Evolutionary conservation across 331 rosid genomes (phyloP).

Genomic region (Spiraea crenata): DNA sequence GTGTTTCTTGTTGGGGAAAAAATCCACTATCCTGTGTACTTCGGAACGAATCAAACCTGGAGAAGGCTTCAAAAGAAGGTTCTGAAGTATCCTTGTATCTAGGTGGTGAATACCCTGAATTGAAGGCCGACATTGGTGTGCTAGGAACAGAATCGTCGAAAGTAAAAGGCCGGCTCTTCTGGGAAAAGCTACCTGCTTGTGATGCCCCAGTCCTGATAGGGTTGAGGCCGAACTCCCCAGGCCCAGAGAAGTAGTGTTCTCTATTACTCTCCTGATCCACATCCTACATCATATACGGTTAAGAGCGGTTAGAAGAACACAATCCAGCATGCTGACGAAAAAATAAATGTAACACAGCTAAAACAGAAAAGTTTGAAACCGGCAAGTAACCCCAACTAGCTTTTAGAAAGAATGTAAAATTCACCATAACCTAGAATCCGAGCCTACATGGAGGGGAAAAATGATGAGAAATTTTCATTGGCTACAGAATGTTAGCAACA

Average conservation of each 20-base stretch:
- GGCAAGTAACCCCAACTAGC: neutral
- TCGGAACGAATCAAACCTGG: slow-evolving; percentile 82
- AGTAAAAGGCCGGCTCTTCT: slow-evolving; percentile 58
- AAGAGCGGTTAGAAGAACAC: slow-evolving; percentile 8
- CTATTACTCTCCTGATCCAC: slow-evolving; percentile 51
- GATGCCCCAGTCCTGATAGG: slow-evolving; percentile 76
- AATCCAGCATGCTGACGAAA: neutral
- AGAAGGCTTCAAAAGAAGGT: slow-evolving; percentile 69
- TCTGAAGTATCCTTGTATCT: slow-evolving; percentile 58
- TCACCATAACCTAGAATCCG: neutral
- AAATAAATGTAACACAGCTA: slow-evolving; percentile 1
- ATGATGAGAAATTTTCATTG: neutral
- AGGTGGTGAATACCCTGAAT: slow-evolving; percentile 62
- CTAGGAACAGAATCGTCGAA: slow-evolving; percentile 96
- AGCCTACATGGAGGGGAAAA: neutral
- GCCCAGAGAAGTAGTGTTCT: slow-evolving; percentile 62
- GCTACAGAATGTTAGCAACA: neutral
- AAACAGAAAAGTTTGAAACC: neutral
- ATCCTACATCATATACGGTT: slow-evolving; percentile 44
- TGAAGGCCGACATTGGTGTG: slow-evolving; percentile 68
- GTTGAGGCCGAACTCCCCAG: slow-evolving; percentile 77
- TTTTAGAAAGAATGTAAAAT: neutral
- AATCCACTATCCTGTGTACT: slow-evolving; percentile 51
- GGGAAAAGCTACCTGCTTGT: slow-evolving; percentile 43
- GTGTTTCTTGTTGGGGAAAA: slow-evolving; percentile 50